phyloP scores from a whole-genome alignment of 768 basidiomycete genomes.

The Boletus reticulatus region DNA sequence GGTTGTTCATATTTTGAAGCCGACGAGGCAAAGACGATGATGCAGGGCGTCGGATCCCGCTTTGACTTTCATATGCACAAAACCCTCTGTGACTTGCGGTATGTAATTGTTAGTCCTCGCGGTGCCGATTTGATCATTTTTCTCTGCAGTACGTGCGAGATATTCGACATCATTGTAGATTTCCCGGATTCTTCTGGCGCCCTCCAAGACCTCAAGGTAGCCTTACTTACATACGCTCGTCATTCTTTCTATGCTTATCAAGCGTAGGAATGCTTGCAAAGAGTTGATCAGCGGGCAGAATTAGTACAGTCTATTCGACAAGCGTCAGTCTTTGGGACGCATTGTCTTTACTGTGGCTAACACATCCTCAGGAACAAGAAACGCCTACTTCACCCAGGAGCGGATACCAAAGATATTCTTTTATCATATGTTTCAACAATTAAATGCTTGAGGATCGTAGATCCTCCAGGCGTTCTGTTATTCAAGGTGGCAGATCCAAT shows the following conservation, averaged over 20 bases:
- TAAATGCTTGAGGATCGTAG: conserved; percentile 83
- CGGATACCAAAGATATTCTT: conserved; percentile 89
- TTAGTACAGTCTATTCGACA: conserved; percentile 77
- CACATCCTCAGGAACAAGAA: conserved; percentile 61
- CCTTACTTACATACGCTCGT: not conserved
- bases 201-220: conserved; percentile 80
- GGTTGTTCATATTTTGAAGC: conserved; percentile 36
- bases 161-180: conserved; percentile 96
- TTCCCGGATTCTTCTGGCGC: conserved; percentile 87
- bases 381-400: conserved; percentile 92
- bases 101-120: conserved; percentile 20
- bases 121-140: not conserved
- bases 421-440: conserved; percentile 91
- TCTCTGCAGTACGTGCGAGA: conserved; percentile 62
- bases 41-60: conserved; percentile 74
- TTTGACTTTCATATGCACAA: conserved; percentile 95
- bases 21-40: conserved; percentile 67
- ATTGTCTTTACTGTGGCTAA: conserved; percentile 4
- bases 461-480: conserved; percentile 89
- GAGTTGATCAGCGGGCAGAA: conserved; percentile 75
- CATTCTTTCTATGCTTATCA: not conserved
- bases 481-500: conserved; percentile 95
- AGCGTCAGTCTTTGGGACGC: conserved; percentile 47
- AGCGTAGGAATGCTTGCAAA: conserved; percentile 68
- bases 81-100: conserved; percentile 85